Percentiles rank a stretch among this genome's conserved stretches.
Evolutionary conservation across 2,329 filamentous ascomycete genomes (phyloP).

Genomic region (Lasiodiplodia gonubiensis): DNA sequence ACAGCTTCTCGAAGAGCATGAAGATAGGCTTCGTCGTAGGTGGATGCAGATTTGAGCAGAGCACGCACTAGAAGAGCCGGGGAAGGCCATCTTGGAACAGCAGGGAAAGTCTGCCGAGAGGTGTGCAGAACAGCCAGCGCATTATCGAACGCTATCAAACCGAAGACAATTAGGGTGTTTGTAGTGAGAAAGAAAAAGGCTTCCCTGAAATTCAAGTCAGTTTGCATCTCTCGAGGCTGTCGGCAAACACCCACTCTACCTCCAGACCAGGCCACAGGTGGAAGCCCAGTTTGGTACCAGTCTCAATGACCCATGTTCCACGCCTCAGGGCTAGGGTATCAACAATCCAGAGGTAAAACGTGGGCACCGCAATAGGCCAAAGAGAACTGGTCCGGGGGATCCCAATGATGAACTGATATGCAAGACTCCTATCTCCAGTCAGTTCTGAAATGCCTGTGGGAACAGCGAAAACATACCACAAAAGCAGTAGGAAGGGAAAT

Average conservation of each 20-base stretch:
- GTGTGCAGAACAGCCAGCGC: conserved; percentile 68
- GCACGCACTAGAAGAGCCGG: conserved; percentile 59
- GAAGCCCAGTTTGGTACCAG: conserved; percentile 68
- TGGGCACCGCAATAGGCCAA: conserved; percentile 67
- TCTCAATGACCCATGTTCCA: conserved; percentile 74
- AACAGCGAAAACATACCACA: conserved; percentile 54
- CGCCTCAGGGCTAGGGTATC: conserved; percentile 70
- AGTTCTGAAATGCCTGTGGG: not conserved
- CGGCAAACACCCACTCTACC: conserved; percentile 57
- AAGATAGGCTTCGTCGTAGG: conserved; percentile 65
- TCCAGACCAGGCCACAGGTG: conserved; percentile 70
- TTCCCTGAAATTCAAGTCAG: conserved; percentile 52
- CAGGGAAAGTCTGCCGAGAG: conserved; percentile 64
- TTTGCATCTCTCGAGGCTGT: not conserved
- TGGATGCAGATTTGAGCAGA: conserved; percentile 53
- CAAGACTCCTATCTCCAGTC: conserved; percentile 56
- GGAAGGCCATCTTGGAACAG: conserved; percentile 56
- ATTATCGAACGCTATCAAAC: conserved; percentile 71
- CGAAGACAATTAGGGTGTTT: conserved; percentile 72
- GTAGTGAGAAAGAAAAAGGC: conserved; percentile 75
- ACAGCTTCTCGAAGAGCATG: conserved; percentile 65
- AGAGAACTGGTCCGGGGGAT: conserved; percentile 65
- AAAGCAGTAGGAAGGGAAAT: conserved; percentile 66
- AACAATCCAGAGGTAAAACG: conserved; percentile 73
- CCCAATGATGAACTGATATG: conserved; percentile 67